A percentile compares a stretch with the other conserved stretches of the same genome.
Evolutionary conservation across 2,329 filamentous ascomycete genomes (phyloP).

Genomic region (Trichophyton schoenleinii): DNA sequence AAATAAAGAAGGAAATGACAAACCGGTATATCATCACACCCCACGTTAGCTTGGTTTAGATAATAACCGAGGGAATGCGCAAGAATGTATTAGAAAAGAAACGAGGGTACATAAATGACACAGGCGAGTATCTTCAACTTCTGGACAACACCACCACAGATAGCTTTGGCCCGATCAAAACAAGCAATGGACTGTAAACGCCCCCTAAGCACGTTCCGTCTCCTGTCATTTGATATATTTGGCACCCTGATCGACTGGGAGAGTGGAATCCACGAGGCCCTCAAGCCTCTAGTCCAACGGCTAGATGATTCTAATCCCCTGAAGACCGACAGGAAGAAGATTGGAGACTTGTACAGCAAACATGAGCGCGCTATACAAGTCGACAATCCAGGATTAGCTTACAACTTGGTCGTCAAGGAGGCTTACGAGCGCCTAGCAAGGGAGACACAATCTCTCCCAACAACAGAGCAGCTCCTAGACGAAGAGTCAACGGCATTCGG

Average conservation of each 20-base stretch:
- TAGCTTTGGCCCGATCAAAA: background rate
- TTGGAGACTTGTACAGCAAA: conserved; percentile 34
- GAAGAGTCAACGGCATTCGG: conserved; percentile 38
- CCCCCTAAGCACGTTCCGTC: conserved; percentile 28
- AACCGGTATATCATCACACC: background rate
- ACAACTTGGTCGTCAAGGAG: conserved; percentile 47
- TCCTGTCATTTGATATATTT: conserved; percentile 65
- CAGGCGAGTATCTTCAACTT: background rate
- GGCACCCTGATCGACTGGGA: conserved; percentile 74
- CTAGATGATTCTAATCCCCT: conserved; percentile 30
- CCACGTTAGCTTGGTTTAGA: background rate
- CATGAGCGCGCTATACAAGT: conserved; percentile 41
- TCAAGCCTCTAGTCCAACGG: conserved; percentile 35
- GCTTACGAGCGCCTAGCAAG: conserved; percentile 27
- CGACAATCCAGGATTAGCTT: conserved; percentile 45
- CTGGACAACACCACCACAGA: background rate
- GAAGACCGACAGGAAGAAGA: conserved; percentile 27
- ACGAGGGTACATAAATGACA: background rate
- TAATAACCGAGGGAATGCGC: background rate
- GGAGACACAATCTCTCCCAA: conserved; percentile 18
- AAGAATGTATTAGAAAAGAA: background rate
- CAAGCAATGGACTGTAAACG: conserved; percentile 4
- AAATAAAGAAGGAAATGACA: background rate
- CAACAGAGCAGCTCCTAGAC: conserved; percentile 6
- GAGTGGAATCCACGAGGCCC: conserved; percentile 45